Evolutionary conservation across 2,329 filamentous ascomycete genomes (phyloP).

Genomic region (Exophiala viscosa): DNA sequence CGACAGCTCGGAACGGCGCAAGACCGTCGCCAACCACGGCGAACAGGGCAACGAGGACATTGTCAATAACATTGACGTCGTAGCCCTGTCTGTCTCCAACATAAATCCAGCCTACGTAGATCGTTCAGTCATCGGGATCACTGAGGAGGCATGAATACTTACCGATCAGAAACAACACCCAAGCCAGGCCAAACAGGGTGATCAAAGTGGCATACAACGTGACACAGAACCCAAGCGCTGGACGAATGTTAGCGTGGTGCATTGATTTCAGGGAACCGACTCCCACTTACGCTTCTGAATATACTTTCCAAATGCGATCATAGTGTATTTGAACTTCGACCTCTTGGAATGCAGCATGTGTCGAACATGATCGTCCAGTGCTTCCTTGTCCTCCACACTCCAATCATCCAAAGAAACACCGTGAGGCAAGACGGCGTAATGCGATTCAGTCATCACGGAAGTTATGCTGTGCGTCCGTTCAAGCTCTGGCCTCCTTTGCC

Average conservation of each 20-base stretch:
- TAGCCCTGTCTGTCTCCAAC: conserved; percentile 70
- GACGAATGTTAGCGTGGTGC: conserved; percentile 2
- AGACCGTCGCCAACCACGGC: conserved; percentile 67
- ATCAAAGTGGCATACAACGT: conserved; percentile 80
- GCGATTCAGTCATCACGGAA: conserved; percentile 64
- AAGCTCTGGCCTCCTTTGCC: conserved; percentile 23
- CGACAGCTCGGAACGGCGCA: conserved; percentile 70
- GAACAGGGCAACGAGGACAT: conserved; percentile 67
- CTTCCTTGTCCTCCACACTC: conserved; percentile 67
- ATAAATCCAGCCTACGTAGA: conserved; percentile 66
- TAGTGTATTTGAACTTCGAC: conserved; percentile 71
- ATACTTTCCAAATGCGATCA: conserved; percentile 80
- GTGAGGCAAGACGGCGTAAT: conserved; percentile 76
- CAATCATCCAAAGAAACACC: conserved; percentile 69
- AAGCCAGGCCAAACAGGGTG: conserved; percentile 78
- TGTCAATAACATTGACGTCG: conserved; percentile 66
- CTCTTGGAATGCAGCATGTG: conserved; percentile 82
- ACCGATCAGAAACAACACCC: conserved; percentile 88
- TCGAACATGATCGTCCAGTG: conserved; percentile 79
- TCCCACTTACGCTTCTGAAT: conserved; percentile 59
- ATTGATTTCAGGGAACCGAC: neutral
- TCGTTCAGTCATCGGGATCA: neutral
- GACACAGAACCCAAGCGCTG: conserved; percentile 74
- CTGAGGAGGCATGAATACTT: conserved; percentile 18
- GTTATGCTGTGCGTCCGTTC: conserved; percentile 57